A percentile compares a stretch with the other conserved stretches of the same genome.
phyloP scores from a whole-genome alignment of 2,329 filamentous ascomycete genomes.

The Davidsoniella eucalypti region DNA sequence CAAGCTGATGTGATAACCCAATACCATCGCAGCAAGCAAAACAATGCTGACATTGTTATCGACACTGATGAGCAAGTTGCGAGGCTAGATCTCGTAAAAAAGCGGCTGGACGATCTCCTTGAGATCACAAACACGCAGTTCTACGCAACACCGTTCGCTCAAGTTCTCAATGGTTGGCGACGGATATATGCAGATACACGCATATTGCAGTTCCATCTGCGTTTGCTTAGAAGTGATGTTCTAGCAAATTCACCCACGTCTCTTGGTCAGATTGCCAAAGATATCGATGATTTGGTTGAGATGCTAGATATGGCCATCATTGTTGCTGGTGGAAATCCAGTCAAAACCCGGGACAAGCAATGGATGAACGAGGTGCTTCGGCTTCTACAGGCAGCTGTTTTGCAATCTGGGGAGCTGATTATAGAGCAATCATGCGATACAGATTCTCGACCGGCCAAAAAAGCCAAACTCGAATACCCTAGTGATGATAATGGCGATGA shows the following conservation, averaged over 20 bases:
- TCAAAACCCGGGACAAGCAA: conserved; percentile 10
- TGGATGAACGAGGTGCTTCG: conserved; percentile 11
- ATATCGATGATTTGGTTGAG: conserved; percentile 41
- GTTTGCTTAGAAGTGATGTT: conserved; percentile 14
- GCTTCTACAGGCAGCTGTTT: conserved; percentile 8
- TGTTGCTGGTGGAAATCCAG: conserved; percentile 22
- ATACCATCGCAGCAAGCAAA: background rate
- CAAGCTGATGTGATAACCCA: conserved; percentile 1
- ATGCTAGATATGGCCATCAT: conserved; percentile 63
- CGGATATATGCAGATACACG: conserved; percentile 55
- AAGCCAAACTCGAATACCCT: background rate
- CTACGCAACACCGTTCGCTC: conserved; percentile 10
- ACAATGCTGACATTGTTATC: background rate
- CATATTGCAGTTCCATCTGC: conserved; percentile 40
- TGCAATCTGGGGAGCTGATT: background rate
- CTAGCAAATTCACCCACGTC: background rate
- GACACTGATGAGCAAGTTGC: background rate
- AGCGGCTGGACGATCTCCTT: conserved; percentile 8
- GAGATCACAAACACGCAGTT: conserved; percentile 10
- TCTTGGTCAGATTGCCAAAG: background rate
- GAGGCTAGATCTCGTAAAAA: background rate
- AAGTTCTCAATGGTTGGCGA: conserved; percentile 48
- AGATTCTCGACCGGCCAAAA: conserved; percentile 11
- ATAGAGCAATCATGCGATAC: background rate
- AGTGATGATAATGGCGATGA: background rate